Conservation (phyloP, 179 eudicot genomes). For the Nepenthes alata region DNA sequence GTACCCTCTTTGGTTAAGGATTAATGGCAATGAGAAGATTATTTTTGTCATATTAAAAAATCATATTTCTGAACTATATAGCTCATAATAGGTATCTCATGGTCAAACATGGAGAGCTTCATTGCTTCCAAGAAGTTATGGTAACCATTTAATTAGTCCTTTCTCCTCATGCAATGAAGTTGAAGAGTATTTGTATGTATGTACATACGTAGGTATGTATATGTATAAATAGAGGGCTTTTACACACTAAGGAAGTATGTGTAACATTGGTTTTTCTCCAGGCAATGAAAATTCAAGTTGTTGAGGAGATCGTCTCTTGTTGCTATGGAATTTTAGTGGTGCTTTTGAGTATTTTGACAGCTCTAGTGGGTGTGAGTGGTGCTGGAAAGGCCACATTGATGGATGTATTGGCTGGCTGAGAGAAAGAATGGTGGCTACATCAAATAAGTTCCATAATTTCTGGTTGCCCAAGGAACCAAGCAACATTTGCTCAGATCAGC, state of each 20-base stretch:
- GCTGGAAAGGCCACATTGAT: slow-evolving; percentile 6
- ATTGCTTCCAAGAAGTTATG: too few species aligned
- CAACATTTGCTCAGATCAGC: slow-evolving; percentile 21
- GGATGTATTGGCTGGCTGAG: background rate
- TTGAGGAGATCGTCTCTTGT: slow-evolving; percentile 46
- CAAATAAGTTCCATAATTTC: slow-evolving; percentile 18
- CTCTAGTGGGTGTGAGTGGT: slow-evolving; percentile 22
- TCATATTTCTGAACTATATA: background rate
- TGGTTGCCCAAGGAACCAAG: slow-evolving; percentile 22
- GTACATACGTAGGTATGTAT: too few species aligned
- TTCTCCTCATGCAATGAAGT: too few species aligned
- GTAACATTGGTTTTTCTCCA: slow-evolving; percentile 7
- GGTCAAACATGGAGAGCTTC: too few species aligned
- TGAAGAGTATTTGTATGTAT: too few species aligned
- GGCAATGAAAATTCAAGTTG: slow-evolving; percentile 66
- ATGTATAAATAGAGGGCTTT: too few species aligned
- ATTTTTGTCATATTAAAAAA: background rate
- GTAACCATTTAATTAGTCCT: too few species aligned
- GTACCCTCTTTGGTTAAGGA: too few species aligned
- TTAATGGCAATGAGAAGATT: background rate
- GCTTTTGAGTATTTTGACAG: slow-evolving; percentile 29
- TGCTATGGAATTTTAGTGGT: slow-evolving; percentile 69
- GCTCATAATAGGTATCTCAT: too few species aligned
- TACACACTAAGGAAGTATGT: too few species aligned
- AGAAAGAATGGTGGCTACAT: slow-evolving; percentile 7